Evolutionary conservation across 805 yeast species (phyloP).

Genomic region (Yarrowia sp.): DNA sequence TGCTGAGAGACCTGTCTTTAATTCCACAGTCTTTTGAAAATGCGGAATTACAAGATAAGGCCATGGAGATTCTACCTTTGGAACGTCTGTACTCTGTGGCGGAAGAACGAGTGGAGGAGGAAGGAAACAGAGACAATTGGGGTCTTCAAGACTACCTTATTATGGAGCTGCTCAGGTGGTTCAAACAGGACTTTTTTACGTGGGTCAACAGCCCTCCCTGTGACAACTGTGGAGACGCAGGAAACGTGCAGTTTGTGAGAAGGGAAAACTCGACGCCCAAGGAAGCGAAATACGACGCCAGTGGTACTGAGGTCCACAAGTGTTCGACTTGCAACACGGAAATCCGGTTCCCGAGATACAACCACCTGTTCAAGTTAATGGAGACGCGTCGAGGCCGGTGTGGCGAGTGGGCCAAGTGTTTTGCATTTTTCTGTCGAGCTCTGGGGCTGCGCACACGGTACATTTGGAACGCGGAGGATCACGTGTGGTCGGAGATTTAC

Average conservation of each 20-base stretch:
- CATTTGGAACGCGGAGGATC: constrained; percentile 88
- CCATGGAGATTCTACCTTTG: constrained; percentile 61
- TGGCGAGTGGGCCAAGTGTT: constrained; percentile 89
- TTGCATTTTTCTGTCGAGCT: constrained; percentile 64
- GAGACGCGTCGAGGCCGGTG: constrained; percentile 73
- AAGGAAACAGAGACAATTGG: constrained; percentile 34
- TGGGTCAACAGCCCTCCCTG: constrained; percentile 81
- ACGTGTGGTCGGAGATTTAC: constrained; percentile 93
- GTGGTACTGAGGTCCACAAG: constrained; percentile 58
- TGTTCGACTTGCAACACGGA: constrained; percentile 51
- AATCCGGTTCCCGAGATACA: constrained; percentile 72
- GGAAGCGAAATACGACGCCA: constrained; percentile 52
- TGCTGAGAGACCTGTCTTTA: neutral
- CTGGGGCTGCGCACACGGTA: constrained; percentile 65
- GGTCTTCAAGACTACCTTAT: constrained; percentile 58
- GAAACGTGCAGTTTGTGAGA: constrained; percentile 43
- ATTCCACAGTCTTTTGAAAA: constrained; percentile 44
- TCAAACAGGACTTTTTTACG: constrained; percentile 70
- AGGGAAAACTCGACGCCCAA: constrained; percentile 43
- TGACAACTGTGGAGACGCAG: constrained; percentile 45
- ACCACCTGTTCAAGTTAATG: constrained; percentile 60
- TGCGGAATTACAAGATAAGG: constrained; percentile 48
- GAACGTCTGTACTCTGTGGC: constrained; percentile 58
- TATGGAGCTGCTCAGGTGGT: constrained; percentile 58
- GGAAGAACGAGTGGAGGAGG: constrained; percentile 45